phyloP scores from a whole-genome alignment of 2,329 filamentous ascomycete species.

The Verticillium albo-atrum region DNA sequence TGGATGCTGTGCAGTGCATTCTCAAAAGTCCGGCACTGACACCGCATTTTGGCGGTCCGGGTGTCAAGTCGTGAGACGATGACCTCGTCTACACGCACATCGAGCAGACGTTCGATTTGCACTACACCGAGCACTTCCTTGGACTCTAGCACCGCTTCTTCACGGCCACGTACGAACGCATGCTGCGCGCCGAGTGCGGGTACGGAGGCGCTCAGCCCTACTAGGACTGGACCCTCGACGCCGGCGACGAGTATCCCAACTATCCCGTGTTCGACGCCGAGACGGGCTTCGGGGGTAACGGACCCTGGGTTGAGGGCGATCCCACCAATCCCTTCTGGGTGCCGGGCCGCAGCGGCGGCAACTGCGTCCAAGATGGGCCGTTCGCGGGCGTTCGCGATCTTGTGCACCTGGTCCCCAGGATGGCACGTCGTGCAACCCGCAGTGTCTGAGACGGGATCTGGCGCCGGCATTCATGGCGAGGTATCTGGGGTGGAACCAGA shows the following conservation, averaged over 20 bases:
- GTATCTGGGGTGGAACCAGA: background rate
- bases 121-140: slow-evolving; percentile 11
- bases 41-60: slow-evolving; percentile 1
- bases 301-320: background rate
- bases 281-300: slow-evolving; percentile 11
- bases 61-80: slow-evolving; percentile 17
- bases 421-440: slow-evolving; percentile 33
- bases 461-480: background rate
- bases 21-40: slow-evolving; percentile 1
- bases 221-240: slow-evolving; percentile 14
- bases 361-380: slow-evolving; percentile 4
- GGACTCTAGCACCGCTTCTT: background rate
- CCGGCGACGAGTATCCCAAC: slow-evolving; percentile 4
- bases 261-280: slow-evolving; percentile 11
- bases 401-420: background rate
- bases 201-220: slow-evolving; percentile 18
- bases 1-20: slow-evolving; percentile 7
- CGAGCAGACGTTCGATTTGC: slow-evolving; percentile 14
- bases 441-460: slow-evolving; percentile 8
- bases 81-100: slow-evolving; percentile 21
- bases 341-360: background rate
- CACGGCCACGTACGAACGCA: too few relatives aligned
- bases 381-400: slow-evolving; percentile 1
- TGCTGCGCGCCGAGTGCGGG: slow-evolving; percentile 8
- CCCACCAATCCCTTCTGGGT: background rate